phyloP scores from a whole-genome alignment of 306 rosid species.

The Mucuna pruriens region DNA sequence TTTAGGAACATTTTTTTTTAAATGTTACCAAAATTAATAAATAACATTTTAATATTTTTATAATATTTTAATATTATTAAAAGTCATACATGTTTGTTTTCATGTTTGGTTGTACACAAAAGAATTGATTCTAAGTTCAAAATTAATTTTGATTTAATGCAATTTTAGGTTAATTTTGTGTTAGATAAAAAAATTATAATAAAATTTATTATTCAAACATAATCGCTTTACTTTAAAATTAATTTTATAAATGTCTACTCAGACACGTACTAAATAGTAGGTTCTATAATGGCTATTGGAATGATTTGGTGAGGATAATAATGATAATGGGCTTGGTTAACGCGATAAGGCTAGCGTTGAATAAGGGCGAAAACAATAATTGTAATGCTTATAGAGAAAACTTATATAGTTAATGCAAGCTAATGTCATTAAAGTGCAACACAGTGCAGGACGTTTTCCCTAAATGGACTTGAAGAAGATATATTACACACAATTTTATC shows the following conservation, averaged over 20 bases:
- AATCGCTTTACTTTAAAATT: neutral
- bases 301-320: conserved; percentile 22
- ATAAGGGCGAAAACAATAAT: conserved; percentile 47
- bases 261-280: neutral
- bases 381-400: conserved; percentile 39
- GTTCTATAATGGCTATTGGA: conserved; percentile 1
- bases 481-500: neutral
- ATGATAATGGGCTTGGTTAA: conserved; percentile 31
- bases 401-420: conserved; percentile 29
- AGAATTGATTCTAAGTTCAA: neutral
- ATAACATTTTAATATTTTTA: too few species aligned
- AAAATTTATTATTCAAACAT: neutral
- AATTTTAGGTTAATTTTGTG: neutral
- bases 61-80: too few species aligned
- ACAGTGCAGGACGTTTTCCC: neutral
- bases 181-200: neutral
- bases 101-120: too few species aligned
- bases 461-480: neutral
- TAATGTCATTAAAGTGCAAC: neutral
- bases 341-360: conserved; percentile 34
- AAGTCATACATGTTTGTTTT: too few species aligned
- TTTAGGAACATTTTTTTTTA: too few species aligned
- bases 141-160: neutral
- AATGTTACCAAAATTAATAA: too few species aligned
- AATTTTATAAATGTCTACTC: neutral